Percentiles rank a stretch among this genome's conserved stretches.
Conservation (phyloP, 2,329 filamentous ascomycete genomes). For the Neonectria faginata region DNA sequence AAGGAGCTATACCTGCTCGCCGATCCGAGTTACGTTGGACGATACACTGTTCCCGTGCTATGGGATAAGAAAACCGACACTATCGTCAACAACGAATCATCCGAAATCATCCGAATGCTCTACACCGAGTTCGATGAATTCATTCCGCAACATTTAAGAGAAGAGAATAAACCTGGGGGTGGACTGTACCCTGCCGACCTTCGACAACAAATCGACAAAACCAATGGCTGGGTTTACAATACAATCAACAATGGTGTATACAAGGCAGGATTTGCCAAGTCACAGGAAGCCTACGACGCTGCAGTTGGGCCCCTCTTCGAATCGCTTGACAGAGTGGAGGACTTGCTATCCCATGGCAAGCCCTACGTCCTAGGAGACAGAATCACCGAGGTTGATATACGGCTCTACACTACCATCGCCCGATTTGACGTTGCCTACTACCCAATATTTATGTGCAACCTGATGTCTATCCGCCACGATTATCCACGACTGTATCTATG, state of each 20-base stretch:
- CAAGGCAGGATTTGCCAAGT: slow-evolving; percentile 72
- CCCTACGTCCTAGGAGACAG: slow-evolving; percentile 72
- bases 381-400: slow-evolving; percentile 77
- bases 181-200: slow-evolving; percentile 69
- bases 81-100: slow-evolving; percentile 86
- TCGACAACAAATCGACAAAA: slow-evolving; percentile 68
- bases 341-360: slow-evolving; percentile 59
- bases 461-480: slow-evolving; percentile 72
- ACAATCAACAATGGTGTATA: slow-evolving; percentile 63
- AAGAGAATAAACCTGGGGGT: slow-evolving; percentile 60
- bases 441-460: slow-evolving; percentile 73
- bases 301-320: slow-evolving; percentile 71
- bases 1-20: slow-evolving; percentile 77
- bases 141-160: slow-evolving; percentile 63
- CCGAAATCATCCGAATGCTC: slow-evolving; percentile 87
- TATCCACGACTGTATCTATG: slow-evolving; percentile 76
- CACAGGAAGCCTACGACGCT: slow-evolving; percentile 74
- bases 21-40: slow-evolving; percentile 73
- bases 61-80: slow-evolving; percentile 75
- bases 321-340: slow-evolving; percentile 73
- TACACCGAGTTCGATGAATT: slow-evolving; percentile 78
- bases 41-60: slow-evolving; percentile 80
- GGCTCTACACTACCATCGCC: slow-evolving; percentile 73
- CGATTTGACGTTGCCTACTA: slow-evolving; percentile 78
- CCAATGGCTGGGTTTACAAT: slow-evolving; percentile 76